Conservation (phyloP, 1,284 basidiomycete genomes). For the Cystobasidium slooffiae region DNA sequence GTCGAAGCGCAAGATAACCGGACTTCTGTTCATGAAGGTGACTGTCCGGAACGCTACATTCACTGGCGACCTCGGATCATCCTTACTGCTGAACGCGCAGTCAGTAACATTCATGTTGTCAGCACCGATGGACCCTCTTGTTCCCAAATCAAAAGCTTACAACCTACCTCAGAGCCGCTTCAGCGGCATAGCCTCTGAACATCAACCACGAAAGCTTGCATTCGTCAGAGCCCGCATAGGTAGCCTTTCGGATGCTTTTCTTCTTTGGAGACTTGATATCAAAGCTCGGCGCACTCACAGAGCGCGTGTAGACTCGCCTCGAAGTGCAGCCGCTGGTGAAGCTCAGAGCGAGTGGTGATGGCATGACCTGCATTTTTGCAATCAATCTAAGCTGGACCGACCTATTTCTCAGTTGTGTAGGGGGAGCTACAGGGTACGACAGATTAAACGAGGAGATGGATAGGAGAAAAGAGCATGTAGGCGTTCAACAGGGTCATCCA, state of each 20-base stretch:
- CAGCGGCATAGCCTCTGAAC: conserved; percentile 21
- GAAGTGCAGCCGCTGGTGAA: conserved; percentile 19
- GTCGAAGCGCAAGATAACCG: conserved; percentile 18
- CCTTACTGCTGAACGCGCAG: not conserved
- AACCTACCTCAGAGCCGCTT: not conserved
- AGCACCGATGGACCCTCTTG: not conserved
- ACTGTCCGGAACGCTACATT: conserved; percentile 27
- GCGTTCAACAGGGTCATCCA: no score
- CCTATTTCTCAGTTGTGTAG: no score
- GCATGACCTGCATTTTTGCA: not conserved
- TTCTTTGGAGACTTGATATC: not conserved
- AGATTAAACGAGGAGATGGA: no score
- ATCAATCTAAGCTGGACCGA: no score
- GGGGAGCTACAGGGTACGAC: no score
- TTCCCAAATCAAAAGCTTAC: not conserved
- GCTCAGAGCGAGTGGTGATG: conserved; percentile 1
- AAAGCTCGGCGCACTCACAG: not conserved
- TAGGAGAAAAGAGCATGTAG: no score
- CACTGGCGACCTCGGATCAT: conserved; percentile 19
- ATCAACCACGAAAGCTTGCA: conserved; percentile 31
- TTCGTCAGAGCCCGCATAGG: conserved; percentile 40
- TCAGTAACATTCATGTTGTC: not conserved
- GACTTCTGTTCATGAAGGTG: conserved; percentile 13
- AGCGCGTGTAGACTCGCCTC: not conserved
- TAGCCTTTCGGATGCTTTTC: not conserved